Evolutionary conservation across 2,329 filamentous ascomycete genomes (phyloP), one percentile per base, ranked within the genome.

Genomic region (Trichoderma sp.): DNA sequence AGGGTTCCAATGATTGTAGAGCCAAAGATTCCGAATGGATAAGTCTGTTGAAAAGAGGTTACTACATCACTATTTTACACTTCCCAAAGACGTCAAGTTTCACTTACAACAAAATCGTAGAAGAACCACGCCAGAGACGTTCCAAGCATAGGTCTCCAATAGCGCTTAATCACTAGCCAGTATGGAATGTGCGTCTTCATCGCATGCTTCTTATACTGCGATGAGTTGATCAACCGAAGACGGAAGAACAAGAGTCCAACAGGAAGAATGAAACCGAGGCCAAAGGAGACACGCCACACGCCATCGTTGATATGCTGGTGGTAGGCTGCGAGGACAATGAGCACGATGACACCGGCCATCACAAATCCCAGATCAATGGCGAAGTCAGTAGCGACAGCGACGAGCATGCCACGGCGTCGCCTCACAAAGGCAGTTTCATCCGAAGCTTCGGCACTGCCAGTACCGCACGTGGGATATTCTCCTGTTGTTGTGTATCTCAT

Each of bases 231-330:
- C 78, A 88, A 86, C 60, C 84, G 87, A 45, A 91, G 80, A 12
- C 89, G 87, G 75, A 90, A 88, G 79, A 89, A 89, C 68, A 90
- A 87, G 18, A 91, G 84, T 1, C 85, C 84, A 4, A 91, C 81
- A 4, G 71, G 71, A 7, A 74, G 62, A 8, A 78, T 65, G 31
- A 80, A 68, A 7, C 79, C 79, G 5, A 80, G 38, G 7, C 79
- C 79, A 18, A 80, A 80, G 64, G 74, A 76, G 3, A 88, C 84
- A 1, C 86, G 82, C 86, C 87, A 88, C 8, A 88, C 82, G 2
- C 85, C 86, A 67, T 82, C 83, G 79, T 80, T 83, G 62, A 80
- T 82, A 41, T 78, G 78, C 53, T 76, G 80, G 27, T 78, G 79
- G 78, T 81, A 84, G 0, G 84, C 85, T 4, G 82, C 83, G 6